A percentile compares a stretch with the other conserved stretches of the same genome.
phyloP scores from a whole-genome alignment of 371 early-diverging fungal species.

The Mucor irregularis region DNA sequence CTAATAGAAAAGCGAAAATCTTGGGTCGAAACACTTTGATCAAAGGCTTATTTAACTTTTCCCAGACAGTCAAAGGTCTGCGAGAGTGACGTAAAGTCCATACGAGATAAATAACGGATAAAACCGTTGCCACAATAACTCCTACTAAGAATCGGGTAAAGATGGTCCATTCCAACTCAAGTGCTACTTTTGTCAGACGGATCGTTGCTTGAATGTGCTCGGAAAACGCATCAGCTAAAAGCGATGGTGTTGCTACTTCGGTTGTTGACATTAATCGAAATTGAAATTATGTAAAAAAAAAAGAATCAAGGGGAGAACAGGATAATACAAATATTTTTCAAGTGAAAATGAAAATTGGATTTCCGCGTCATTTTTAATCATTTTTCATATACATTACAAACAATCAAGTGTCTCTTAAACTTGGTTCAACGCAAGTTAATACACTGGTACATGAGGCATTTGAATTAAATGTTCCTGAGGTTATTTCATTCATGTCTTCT shows the following conservation, averaged over 20 bases:
- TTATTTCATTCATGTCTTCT: too few relatives aligned
- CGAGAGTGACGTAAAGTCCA: conserved; percentile 39
- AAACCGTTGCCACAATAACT: conserved; percentile 32
- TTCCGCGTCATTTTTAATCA: background rate
- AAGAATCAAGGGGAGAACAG: background rate
- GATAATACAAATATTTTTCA: background rate
- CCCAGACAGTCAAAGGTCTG: conserved; percentile 48
- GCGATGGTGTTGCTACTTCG: conserved; percentile 7
- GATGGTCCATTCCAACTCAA: conserved; percentile 51
- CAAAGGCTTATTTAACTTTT: conserved; percentile 43
- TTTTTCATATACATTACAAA: too few relatives aligned
- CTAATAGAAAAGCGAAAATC: conserved; percentile 38
- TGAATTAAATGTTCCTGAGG: too few relatives aligned
- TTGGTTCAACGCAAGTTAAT: background rate
- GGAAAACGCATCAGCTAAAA: conserved; percentile 32
- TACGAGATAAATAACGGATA: conserved; percentile 40
- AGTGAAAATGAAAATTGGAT: background rate
- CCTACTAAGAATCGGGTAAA: conserved; percentile 47
- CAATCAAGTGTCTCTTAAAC: background rate
- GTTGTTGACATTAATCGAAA: background rate
- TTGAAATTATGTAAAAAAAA: background rate
- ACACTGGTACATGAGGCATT: background rate
- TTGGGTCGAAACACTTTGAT: conserved; percentile 45
- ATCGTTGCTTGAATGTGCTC: conserved; percentile 40
- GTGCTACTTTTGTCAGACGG: conserved; percentile 34